Evolutionary conservation across 805 yeast species (phyloP).

Genomic region (Saturnispora dispora): DNA sequence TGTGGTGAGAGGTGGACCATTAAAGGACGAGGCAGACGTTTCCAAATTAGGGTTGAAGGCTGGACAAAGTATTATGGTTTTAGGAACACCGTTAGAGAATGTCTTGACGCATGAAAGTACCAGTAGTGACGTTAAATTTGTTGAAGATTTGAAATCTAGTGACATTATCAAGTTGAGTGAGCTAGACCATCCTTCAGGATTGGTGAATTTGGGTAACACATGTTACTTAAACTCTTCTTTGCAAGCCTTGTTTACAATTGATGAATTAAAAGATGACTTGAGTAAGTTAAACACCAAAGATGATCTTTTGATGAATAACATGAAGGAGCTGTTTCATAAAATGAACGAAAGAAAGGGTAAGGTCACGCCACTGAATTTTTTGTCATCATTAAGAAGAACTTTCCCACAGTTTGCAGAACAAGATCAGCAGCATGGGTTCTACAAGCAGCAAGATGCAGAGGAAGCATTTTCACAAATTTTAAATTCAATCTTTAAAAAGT

Average conservation of each 20-base stretch:
- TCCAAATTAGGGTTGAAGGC: conserved; percentile 47
- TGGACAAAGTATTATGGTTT: conserved; percentile 69
- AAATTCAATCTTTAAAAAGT: conserved; percentile 37
- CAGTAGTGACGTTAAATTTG: conserved; percentile 47
- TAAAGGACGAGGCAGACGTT: conserved; percentile 56
- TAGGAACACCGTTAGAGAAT: conserved; percentile 80
- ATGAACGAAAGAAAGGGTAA: conserved; percentile 33
- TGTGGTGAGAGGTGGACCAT: conserved; percentile 80
- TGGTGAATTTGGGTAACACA: conserved; percentile 65
- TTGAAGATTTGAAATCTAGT: conserved; percentile 48
- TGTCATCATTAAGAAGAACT: conserved; percentile 52
- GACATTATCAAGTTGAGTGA: conserved; percentile 13
- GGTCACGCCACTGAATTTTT: conserved; percentile 58
- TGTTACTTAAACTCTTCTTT: conserved; percentile 68
- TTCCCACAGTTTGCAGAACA: conserved; percentile 90
- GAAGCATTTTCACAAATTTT: conserved; percentile 87
- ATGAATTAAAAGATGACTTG: conserved; percentile 33
- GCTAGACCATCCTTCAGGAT: conserved; percentile 50
- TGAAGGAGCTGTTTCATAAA: conserved; percentile 37
- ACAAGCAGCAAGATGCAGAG: conserved; percentile 97
- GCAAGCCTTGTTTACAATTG: conserved; percentile 43
- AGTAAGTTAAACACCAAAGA: conserved; percentile 14
- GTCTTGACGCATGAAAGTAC: conserved; percentile 28
- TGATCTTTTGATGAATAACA: conserved; percentile 23
- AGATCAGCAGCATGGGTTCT: conserved; percentile 50